Conservation (phyloP, 2,329 filamentous ascomycete genomes). For the Colletotrichum scovillei region DNA sequence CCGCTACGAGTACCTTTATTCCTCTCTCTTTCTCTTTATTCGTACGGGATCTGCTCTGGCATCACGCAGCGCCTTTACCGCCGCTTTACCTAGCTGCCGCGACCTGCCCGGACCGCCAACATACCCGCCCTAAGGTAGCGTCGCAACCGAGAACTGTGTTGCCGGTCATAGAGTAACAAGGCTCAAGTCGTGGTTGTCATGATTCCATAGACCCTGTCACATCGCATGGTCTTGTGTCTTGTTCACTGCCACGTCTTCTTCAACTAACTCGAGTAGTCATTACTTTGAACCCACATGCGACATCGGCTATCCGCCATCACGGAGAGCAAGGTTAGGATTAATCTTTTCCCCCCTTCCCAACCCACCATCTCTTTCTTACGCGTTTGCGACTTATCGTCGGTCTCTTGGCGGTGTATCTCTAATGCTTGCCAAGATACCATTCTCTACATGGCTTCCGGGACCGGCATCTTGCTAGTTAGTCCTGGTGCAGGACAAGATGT, state of each 20-base stretch:
- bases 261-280: conserved; percentile 59
- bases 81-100: background rate
- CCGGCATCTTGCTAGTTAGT: conserved; percentile 69
- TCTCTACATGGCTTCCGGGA: conserved; percentile 72
- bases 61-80: background rate
- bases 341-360: conserved; percentile 3
- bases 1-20: background rate
- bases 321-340: conserved; percentile 69
- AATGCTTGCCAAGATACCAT: conserved; percentile 67
- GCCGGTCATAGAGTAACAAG: background rate
- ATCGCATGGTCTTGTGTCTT: background rate
- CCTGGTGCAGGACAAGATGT: conserved; percentile 62
- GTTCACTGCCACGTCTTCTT: conserved; percentile 9
- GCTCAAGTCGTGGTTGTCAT: background rate
- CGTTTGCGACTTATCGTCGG: background rate
- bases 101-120: background rate
- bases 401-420: conserved; percentile 11
- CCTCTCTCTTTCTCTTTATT: background rate
- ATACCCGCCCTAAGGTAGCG: background rate
- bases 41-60: background rate
- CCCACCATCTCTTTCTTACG: background rate
- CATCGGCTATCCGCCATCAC: conserved; percentile 75
- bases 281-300: conserved; percentile 70
- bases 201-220: background rate
- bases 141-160: background rate